A percentile compares a stretch with the other conserved stretches of the same genome.
Conservation (phyloP, 2,329 filamentous ascomycete genomes). For the Capronia coronata region DNA sequence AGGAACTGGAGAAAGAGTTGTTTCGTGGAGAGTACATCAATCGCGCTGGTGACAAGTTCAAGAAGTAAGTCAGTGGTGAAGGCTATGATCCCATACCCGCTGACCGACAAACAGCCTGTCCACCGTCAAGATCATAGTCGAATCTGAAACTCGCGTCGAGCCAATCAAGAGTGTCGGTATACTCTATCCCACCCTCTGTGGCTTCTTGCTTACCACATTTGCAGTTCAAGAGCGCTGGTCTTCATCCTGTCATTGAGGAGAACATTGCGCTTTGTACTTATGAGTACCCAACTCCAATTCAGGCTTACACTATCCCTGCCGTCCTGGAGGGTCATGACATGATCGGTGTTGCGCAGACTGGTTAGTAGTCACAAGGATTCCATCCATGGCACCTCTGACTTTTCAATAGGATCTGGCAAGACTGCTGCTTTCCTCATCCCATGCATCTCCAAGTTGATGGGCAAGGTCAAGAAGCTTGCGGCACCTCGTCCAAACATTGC, state of each 20-base stretch:
- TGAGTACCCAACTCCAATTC: constrained; percentile 71
- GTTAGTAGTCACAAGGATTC: constrained; percentile 45
- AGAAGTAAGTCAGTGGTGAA: constrained; percentile 45
- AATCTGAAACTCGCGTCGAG: constrained; percentile 43
- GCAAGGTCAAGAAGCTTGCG: constrained; percentile 82
- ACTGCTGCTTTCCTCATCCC: constrained; percentile 89
- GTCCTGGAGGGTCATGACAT: constrained; percentile 72
- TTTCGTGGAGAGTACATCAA: constrained; percentile 55
- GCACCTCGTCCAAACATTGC: constrained; percentile 65
- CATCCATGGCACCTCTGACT: neutral
- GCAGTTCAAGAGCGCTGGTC: constrained; percentile 66
- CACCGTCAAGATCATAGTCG: constrained; percentile 46
- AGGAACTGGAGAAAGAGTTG: constrained; percentile 66
- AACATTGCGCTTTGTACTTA: constrained; percentile 74
- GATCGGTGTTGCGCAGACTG: constrained; percentile 86
- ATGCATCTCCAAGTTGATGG: constrained; percentile 85
- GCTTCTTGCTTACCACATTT: constrained; percentile 22
- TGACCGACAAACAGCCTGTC: constrained; percentile 35
- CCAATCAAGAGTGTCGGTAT: constrained; percentile 44
- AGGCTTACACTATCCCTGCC: constrained; percentile 75
- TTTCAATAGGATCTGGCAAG: constrained; percentile 77
- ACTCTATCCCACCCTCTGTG: neutral
- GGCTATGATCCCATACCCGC: constrained; percentile 2
- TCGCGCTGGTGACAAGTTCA: constrained; percentile 56
- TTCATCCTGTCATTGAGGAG: constrained; percentile 75